These are phyloP conservation scores for Cronartium quercuum DNA, from an alignment of 1,284 basidiomycete genomes.

Conservation along the genomic window DNA sequence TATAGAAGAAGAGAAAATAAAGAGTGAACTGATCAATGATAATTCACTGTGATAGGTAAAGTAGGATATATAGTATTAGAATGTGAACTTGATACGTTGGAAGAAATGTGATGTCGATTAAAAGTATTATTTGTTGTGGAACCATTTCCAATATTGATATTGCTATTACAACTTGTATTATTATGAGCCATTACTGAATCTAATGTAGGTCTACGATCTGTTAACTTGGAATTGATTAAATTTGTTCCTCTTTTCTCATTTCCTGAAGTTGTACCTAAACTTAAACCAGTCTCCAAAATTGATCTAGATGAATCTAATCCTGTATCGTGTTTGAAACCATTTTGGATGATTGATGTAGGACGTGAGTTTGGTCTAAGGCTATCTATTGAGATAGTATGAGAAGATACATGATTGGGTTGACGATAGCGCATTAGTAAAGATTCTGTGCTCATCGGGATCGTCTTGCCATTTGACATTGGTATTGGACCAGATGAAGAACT, in stretches of 20 bases:
- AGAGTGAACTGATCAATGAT: constrained; percentile 11
- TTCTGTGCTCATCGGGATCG: background rate
- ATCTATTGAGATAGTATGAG: background rate
- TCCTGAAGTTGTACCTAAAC: background rate
- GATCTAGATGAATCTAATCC: constrained; percentile 7
- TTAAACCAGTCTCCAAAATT: background rate
- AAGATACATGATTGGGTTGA: background rate
- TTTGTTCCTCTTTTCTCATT: background rate
- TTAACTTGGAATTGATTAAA: constrained; percentile 8
- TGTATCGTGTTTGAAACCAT: background rate
- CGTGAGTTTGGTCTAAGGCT: too few relatives aligned
- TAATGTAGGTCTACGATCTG: constrained; percentile 19
- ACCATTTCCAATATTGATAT: constrained; percentile 1
- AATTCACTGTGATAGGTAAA: constrained; percentile 31
- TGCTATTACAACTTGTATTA: constrained; percentile 16
- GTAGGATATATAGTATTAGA: constrained; percentile 25
- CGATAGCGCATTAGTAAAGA: background rate
- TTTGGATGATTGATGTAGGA: background rate
- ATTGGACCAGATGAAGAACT: background rate
- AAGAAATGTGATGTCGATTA: constrained; percentile 20
- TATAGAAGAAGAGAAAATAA: background rate
- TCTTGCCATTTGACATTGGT: background rate
- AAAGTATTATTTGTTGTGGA: background rate
- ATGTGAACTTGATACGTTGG: constrained; percentile 8
- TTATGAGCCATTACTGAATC: constrained; percentile 34